Evolutionary conservation across 2,329 filamentous ascomycete genomes (phyloP).

Genomic region (Talaromyces sp.): DNA sequence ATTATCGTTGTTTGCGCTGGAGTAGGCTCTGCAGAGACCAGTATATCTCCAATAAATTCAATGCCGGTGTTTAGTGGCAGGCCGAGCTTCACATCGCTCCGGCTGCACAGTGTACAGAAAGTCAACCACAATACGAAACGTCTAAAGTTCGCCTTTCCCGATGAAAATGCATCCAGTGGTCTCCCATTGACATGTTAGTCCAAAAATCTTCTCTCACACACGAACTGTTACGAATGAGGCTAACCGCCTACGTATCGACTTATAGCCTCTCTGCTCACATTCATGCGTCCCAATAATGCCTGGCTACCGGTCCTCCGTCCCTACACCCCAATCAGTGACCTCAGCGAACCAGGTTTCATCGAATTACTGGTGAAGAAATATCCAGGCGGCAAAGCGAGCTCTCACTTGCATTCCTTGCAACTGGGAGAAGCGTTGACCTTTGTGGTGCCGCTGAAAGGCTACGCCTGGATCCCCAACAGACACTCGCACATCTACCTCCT

Average conservation of each 20-base stretch:
- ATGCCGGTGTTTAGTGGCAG: neutral
- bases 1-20: neutral
- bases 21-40: neutral
- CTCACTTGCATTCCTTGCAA: neutral
- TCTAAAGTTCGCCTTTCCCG: neutral
- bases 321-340: neutral
- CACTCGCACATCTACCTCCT: neutral
- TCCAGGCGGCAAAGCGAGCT: neutral
- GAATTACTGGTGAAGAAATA: neutral
- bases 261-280: neutral
- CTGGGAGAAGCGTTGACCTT: neutral
- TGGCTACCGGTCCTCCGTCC: neutral
- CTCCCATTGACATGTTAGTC: neutral
- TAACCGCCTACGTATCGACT: neutral
- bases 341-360: neutral
- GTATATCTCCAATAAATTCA: neutral
- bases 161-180: neutral
- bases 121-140: neutral
- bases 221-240: neutral
- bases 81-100: neutral
- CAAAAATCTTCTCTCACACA: neutral
- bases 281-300: neutral
- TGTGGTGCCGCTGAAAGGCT: neutral
- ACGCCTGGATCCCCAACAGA: neutral
- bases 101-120: neutral